Conservation (phyloP, 441 rosid genomes). For the Jatropha multifida region DNA sequence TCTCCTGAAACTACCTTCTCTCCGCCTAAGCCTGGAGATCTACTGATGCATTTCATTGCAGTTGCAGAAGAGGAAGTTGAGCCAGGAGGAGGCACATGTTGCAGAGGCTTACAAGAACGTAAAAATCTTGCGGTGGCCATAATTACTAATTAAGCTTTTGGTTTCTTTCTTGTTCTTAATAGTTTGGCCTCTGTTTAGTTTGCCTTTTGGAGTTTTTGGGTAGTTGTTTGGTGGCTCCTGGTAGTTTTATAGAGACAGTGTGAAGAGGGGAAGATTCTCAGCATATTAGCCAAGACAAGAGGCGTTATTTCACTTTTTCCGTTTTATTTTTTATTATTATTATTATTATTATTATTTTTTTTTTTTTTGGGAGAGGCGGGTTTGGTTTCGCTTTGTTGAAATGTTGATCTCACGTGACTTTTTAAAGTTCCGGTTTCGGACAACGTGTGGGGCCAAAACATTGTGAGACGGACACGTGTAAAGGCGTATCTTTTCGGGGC, state of each 20-base stretch:
- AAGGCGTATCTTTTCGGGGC: not conserved
- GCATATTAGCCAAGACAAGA: slow-evolving; percentile 30
- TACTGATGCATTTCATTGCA: slow-evolving; percentile 28
- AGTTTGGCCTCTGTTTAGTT: not conserved
- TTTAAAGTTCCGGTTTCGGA: too few species aligned
- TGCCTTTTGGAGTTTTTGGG: not conserved
- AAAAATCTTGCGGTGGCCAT: slow-evolving; percentile 56
- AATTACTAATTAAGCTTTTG: not conserved
- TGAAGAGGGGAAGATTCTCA: slow-evolving; percentile 42
- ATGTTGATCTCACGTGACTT: slow-evolving; percentile 19
- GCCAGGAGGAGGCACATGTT: slow-evolving; percentile 22
- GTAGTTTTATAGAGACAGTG: not conserved
- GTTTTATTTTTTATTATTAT: slow-evolving; percentile 2
- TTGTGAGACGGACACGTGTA: slow-evolving; percentile 32
- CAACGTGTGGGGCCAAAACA: slow-evolving; percentile 20
- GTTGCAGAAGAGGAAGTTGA: slow-evolving; percentile 15
- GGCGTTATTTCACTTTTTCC: not conserved
- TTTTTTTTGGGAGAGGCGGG: slow-evolving; percentile 10
- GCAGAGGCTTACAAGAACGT: slow-evolving; percentile 27
- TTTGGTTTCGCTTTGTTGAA: slow-evolving; percentile 6
- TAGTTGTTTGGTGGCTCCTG: not conserved
- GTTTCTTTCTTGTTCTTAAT: not conserved
- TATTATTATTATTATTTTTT: too few species aligned
- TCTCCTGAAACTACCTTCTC: slow-evolving; percentile 24
- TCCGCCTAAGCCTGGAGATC: slow-evolving; percentile 23